Conservation (phyloP, 1,139 yeast species). For the Dujonia santamariae region DNA sequence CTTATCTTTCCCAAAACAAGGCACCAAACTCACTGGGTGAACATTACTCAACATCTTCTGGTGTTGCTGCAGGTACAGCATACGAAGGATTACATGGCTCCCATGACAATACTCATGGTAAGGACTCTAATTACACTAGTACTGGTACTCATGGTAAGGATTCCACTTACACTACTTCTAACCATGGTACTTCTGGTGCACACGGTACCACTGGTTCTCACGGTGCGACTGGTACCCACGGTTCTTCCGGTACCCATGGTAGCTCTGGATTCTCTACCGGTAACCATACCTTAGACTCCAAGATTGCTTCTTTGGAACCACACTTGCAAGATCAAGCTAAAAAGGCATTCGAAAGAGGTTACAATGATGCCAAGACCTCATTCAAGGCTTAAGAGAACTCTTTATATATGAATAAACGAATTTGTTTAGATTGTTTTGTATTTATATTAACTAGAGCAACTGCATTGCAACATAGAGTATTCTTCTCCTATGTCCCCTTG, state of each 20-base stretch:
- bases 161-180: neutral
- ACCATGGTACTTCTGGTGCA: conserved; percentile 9
- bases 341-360: conserved; percentile 37
- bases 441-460: conserved; percentile 53
- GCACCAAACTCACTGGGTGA: too few relatives aligned
- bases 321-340: conserved; percentile 34
- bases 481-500: conserved; percentile 45
- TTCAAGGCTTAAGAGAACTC: conserved; percentile 16
- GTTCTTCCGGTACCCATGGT: conserved; percentile 8
- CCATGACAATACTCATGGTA: neutral
- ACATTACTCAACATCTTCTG: too few relatives aligned
- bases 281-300: conserved; percentile 30
- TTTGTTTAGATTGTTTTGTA: neutral
- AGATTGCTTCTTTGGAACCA: conserved; percentile 32
- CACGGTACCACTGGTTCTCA: conserved; percentile 9
- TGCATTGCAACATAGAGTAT: conserved; percentile 58
- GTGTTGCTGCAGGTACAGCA: conserved; percentile 7
- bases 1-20: too few relatives aligned
- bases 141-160: neutral
- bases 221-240: conserved; percentile 8
- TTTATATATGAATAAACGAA: too few relatives aligned
- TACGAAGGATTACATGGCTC: conserved; percentile 4
- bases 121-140: conserved; percentile 1
- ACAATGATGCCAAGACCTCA: conserved; percentile 32
- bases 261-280: conserved; percentile 29